phyloP scores from a whole-genome alignment of 2,329 filamentous ascomycete genomes.

The Paraphoma chrysanthemicola region DNA sequence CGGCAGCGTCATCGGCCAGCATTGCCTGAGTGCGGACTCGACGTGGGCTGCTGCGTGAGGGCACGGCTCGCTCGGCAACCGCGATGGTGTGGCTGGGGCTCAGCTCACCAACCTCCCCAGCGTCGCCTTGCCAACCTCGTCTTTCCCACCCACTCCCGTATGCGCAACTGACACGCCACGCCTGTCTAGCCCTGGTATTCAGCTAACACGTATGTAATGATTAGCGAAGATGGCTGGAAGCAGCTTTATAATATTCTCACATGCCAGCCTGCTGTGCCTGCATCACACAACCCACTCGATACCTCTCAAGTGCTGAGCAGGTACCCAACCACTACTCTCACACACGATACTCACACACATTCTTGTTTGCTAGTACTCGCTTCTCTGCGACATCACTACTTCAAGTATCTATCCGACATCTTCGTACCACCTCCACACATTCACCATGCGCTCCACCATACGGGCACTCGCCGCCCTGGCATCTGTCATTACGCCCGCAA shows the following conservation, averaged over 20 bases:
- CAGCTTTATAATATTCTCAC: constrained; percentile 35
- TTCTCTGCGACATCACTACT: constrained; percentile 10
- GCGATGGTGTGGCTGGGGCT: constrained; percentile 34
- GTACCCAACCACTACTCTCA: constrained; percentile 13
- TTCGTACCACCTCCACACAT: constrained; percentile 15
- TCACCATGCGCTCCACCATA: constrained; percentile 43
- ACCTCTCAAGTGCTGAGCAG: constrained; percentile 31
- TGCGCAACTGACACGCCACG: constrained; percentile 30
- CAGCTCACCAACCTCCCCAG: constrained; percentile 29
- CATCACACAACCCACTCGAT: constrained; percentile 31
- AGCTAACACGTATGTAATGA: constrained; percentile 33
- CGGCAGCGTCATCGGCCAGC: constrained; percentile 8
- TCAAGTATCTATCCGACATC: constrained; percentile 3
- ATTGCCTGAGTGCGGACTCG: constrained; percentile 5
- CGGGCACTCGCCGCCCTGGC: constrained; percentile 48
- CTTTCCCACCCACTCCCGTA: constrained; percentile 39
- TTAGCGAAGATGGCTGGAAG: constrained; percentile 44
- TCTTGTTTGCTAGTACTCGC: constrained; percentile 10
- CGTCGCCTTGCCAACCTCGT: constrained; percentile 40
- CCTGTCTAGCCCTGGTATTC: constrained; percentile 20
- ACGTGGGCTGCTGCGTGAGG: constrained; percentile 13
- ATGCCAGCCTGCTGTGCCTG: constrained; percentile 18
- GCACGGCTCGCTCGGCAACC: constrained; percentile 7
- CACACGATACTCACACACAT: constrained; percentile 14
- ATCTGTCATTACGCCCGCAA: constrained; percentile 47